These are phyloP conservation scores for Chloris gayana DNA, from an alignment of 176 grass and related monocot species.

Conservation along the genomic window DNA sequence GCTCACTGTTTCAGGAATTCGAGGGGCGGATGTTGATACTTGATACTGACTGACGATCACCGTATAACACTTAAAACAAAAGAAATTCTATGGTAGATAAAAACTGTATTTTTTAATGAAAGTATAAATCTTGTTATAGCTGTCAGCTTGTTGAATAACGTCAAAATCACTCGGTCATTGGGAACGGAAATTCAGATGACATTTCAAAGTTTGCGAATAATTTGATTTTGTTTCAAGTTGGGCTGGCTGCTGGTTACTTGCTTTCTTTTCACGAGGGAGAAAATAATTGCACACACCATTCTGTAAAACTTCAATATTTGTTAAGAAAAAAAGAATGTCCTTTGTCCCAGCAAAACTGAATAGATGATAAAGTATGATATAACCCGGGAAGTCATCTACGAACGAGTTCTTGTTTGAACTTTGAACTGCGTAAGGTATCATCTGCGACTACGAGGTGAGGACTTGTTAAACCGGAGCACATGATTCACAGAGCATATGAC, in stretches of 20 bases:
- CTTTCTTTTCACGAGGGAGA: neutral
- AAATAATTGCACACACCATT: neutral
- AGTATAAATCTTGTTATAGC: neutral
- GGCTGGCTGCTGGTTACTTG: neutral
- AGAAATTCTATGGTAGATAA: neutral
- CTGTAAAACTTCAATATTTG: neutral
- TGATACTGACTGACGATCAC: no score
- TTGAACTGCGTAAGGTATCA: neutral
- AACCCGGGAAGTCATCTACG: neutral
- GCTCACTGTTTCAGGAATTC: neutral
- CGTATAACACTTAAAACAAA: neutral
- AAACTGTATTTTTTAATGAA: no score
- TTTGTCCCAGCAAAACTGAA: neutral
- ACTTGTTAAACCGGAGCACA: constrained; percentile 9
- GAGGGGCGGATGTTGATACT: neutral
- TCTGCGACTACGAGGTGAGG: neutral
- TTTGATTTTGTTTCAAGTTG: neutral
- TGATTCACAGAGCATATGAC: constrained; percentile 27
- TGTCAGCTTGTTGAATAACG: neutral
- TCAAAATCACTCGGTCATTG: neutral
- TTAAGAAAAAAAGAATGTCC: neutral
- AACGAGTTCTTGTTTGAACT: neutral
- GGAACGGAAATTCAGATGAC: neutral
- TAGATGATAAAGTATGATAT: no score
- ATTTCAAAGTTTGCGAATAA: neutral